Base-by-base conservation (phyloP, 2,329 filamentous ascomycete species). In the Sclerotinia glacialis region DNA sequence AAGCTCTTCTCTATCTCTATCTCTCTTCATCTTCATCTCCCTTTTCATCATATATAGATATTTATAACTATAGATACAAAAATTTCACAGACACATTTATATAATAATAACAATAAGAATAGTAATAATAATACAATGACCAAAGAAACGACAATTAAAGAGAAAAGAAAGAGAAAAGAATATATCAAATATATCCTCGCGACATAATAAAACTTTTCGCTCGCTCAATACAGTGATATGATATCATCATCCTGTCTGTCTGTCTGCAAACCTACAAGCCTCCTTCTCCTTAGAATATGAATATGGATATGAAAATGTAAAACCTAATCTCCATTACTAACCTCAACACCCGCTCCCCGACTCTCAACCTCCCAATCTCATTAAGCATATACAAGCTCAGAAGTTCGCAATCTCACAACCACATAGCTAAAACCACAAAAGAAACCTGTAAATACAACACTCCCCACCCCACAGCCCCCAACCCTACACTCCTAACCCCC, bases 371-470 rank as follows among this genome's bases (percentile, higher is more conserved):
- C n/a, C 7, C 11, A 31, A 54, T 26, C 18, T 7, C 14, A 60
- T 11, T 11, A n/a, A 26, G 18, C 1, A 47, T 53, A 7, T 3
- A 34, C 28, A 5, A 49, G 9, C 3, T 14, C 37, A 7, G 2
- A n/a, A 14, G 21, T 49, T 34, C 7, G 52, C 18, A 46, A 56
- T 6, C 26, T 16, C 14, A 60, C 26, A 67, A 21, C 44, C 52
- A 67, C 6, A 64, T 18, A 18, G 11, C 40, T 9, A 50, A 46
- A 42, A 53, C 7, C 18, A 61, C 37, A 37, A 47, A 54, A 46
- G 40, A 62, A 54, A 54, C 16, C 26, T 66, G 56, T 40, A 66
- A 62, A 47, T 42, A 63, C 47, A 67, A 5, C 23, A 62, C 7
- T 40, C 53, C 53, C 59, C 65, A 55, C n/a, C 40, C 40, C 63